These are phyloP conservation scores for Dioscorea dumetorum DNA, from an alignment of 106 monocot genomes.

Conservation along the genomic window DNA sequence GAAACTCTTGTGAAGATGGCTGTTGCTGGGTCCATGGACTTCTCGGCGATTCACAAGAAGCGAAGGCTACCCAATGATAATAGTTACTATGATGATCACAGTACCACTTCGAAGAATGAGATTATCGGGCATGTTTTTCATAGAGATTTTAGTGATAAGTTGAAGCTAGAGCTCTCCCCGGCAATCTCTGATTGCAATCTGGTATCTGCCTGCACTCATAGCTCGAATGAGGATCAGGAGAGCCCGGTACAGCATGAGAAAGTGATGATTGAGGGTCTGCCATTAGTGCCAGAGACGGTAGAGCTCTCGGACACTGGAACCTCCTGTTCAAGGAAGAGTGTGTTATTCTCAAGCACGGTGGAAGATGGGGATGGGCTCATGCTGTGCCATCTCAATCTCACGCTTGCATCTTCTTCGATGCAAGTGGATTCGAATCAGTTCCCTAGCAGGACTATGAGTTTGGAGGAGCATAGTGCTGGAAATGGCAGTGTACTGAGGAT, in stretches of 20 bases:
- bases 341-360: slow-evolving; percentile 13
- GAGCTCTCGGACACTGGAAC: slow-evolving; percentile 52
- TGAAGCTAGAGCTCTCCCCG: slow-evolving; percentile 60
- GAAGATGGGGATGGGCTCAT: slow-evolving; percentile 50
- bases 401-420: slow-evolving; percentile 62
- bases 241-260: slow-evolving; percentile 8
- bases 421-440: slow-evolving; percentile 29
- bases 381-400: slow-evolving; percentile 66
- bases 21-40: slow-evolving; percentile 13
- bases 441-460: slow-evolving; percentile 9
- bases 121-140: slow-evolving; percentile 24
- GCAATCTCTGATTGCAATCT: slow-evolving; percentile 44
- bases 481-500: slow-evolving; percentile 3
- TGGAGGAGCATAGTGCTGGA: slow-evolving; percentile 7
- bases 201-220: slow-evolving; percentile 30
- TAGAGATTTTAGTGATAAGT: slow-evolving; percentile 61
- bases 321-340: slow-evolving; percentile 45
- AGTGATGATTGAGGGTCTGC: slow-evolving; percentile 17
- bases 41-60: slow-evolving; percentile 43
- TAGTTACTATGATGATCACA: slow-evolving; percentile 28
- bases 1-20: slow-evolving; percentile 54
- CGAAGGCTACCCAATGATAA: slow-evolving; percentile 39
- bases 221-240: slow-evolving; percentile 35
- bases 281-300: slow-evolving; percentile 30
- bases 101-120: slow-evolving; percentile 21